Evolutionary conservation across 2,329 filamentous ascomycete species (phyloP).

Genomic region (Kalaharituber pfeilii): DNA sequence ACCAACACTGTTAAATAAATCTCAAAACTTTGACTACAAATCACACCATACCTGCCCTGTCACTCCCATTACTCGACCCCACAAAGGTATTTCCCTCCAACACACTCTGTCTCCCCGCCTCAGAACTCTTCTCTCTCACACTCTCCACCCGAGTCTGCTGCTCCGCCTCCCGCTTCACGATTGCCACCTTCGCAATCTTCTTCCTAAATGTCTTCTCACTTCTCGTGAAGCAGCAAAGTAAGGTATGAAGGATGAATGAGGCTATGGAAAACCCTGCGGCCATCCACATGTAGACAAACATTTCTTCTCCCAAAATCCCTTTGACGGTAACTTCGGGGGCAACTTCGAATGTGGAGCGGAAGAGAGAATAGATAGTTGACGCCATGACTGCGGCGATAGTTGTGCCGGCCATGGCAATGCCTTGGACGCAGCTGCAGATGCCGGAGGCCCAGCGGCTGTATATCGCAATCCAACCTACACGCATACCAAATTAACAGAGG

Average conservation of each 20-base stretch:
- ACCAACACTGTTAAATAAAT: too few species aligned
- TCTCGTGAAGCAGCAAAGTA: conserved; percentile 51
- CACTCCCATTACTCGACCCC: too few species aligned
- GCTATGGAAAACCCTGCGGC: conserved; percentile 48
- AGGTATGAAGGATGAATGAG: conserved; percentile 55
- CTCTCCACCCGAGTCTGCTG: neutral
- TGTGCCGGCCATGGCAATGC: conserved; percentile 48
- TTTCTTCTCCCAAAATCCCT: conserved; percentile 49
- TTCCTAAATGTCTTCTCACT: conserved; percentile 3
- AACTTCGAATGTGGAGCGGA: conserved; percentile 55
- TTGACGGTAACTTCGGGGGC: conserved; percentile 60
- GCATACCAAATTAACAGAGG: too few species aligned
- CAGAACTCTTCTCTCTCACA: too few species aligned
- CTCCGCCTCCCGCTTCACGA: neutral
- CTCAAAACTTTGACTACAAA: too few species aligned
- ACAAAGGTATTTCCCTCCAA: too few species aligned
- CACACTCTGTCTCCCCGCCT: too few species aligned
- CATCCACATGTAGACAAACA: conserved; percentile 86
- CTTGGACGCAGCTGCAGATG: conserved; percentile 49
- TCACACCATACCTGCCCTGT: too few species aligned
- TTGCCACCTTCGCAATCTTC: neutral
- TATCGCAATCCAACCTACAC: conserved; percentile 19
- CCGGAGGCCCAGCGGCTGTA: conserved; percentile 43
- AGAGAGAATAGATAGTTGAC: conserved; percentile 69
- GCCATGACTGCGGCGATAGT: conserved; percentile 56